Conservation (phyloP, 2,329 filamentous ascomycete species). For the Xylaria sp. region DNA sequence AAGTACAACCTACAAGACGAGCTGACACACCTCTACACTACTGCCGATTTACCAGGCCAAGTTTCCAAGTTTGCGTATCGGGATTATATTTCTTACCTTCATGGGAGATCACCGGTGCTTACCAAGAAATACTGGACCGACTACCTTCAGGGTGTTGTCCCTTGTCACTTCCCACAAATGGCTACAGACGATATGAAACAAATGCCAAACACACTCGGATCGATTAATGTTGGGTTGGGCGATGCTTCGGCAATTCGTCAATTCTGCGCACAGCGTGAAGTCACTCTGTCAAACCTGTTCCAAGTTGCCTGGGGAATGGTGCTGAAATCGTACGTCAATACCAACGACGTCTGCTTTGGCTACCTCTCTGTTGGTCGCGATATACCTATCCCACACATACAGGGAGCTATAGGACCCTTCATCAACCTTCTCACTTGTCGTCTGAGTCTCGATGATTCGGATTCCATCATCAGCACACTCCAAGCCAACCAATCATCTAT, state of each 20-base stretch:
- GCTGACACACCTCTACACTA: conserved; percentile 1
- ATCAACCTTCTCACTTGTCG: conserved; percentile 21
- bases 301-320: conserved; percentile 24
- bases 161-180: conserved; percentile 16
- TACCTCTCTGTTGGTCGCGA: conserved; percentile 17
- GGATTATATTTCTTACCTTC: conserved; percentile 21
- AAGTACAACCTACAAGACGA: not conserved
- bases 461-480: not conserved
- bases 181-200: not conserved
- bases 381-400: not conserved
- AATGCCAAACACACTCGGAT: not conserved
- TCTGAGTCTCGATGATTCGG: not conserved
- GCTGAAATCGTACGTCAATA: conserved; percentile 17
- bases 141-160: conserved; percentile 13
- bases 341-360: conserved; percentile 26
- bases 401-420: conserved; percentile 15
- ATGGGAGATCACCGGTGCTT: not conserved
- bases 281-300: conserved; percentile 15
- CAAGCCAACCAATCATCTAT: conserved; percentile 4
- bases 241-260: conserved; percentile 1
- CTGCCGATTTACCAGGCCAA: not conserved
- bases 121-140: conserved; percentile 14
- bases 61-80: not conserved
- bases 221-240: not conserved
- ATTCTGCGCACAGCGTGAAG: conserved; percentile 18